Conservation (phyloP, 148 eudicot species). For the Fagopyrum homotropicum region DNA sequence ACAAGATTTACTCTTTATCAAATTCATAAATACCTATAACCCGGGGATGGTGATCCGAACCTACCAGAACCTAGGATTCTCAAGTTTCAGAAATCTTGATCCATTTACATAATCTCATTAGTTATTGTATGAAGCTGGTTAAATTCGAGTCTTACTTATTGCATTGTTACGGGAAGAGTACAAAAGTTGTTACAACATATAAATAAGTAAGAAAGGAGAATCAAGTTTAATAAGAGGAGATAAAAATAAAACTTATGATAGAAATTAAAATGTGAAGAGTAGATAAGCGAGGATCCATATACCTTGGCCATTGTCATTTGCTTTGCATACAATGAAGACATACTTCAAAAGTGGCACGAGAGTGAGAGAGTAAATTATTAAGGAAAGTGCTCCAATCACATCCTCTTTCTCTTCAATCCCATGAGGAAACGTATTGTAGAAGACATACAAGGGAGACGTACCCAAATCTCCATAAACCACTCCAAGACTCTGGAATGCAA, state of each 20-base stretch:
- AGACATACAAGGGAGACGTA: constrained; percentile 94
- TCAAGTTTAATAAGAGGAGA: not conserved
- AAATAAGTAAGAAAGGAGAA: not conserved
- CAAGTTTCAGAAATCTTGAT: not conserved
- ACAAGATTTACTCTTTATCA: not conserved
- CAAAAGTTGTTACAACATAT: not conserved
- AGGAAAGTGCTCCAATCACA: constrained; percentile 87
- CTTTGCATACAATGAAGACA: constrained; percentile 83
- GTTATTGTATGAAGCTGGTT: not conserved
- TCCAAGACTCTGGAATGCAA: constrained; percentile 96
- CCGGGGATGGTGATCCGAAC: not conserved
- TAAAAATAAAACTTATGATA: not conserved
- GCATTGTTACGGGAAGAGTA: not conserved
- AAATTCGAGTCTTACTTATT: not conserved
- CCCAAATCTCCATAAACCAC: constrained; percentile 98
- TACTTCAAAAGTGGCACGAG: constrained; percentile 85
- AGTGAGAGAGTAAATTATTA: constrained; percentile 92
- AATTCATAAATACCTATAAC: not conserved
- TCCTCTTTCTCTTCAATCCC: constrained; percentile 66
- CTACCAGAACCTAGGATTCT: not conserved
- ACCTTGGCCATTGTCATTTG: constrained; percentile 98
- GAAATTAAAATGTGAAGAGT: not conserved
- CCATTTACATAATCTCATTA: not conserved
- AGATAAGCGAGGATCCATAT: constrained; percentile 10
- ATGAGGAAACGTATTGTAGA: constrained; percentile 81